A percentile compares a stretch with the other conserved stretches of the same genome.
Conservation (phyloP, 73 alveolate genomes). For the Urostyla sp. region DNA sequence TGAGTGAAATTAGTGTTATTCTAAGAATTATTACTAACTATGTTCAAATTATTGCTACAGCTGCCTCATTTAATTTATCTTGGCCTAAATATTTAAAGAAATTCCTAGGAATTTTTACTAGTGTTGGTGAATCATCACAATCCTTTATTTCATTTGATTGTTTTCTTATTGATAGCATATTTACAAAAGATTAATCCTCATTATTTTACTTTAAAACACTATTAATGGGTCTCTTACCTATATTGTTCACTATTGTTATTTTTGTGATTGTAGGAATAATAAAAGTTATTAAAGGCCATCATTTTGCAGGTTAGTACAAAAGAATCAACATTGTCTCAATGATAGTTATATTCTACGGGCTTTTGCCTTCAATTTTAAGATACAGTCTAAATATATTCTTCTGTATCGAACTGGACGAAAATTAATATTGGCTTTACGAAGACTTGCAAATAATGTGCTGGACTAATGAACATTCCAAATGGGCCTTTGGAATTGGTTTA, state of each 20-base stretch:
- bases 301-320: neutral
- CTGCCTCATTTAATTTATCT: conserved; percentile 7
- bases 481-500: neutral
- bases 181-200: neutral
- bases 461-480: neutral
- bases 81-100: conserved; percentile 12
- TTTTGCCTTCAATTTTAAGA: conserved; percentile 22
- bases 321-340: neutral
- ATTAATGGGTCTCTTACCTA: neutral
- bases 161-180: neutral
- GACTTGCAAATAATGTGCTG: conserved; percentile 11
- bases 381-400: neutral
- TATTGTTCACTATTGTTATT: neutral
- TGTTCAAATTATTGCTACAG: conserved; percentile 8
- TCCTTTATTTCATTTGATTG: conserved; percentile 3
- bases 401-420: conserved; percentile 33
- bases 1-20: neutral
- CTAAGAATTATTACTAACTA: conserved; percentile 23
- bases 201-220: neutral
- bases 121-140: neutral
- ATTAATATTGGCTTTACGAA: neutral
- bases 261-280: neutral
- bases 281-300: neutral
- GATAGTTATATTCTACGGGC: neutral
- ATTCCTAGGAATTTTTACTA: neutral